Conservation (phyloP, 768 basidiomycete species). For the Krasilnikovozyma curviuscula region DNA sequence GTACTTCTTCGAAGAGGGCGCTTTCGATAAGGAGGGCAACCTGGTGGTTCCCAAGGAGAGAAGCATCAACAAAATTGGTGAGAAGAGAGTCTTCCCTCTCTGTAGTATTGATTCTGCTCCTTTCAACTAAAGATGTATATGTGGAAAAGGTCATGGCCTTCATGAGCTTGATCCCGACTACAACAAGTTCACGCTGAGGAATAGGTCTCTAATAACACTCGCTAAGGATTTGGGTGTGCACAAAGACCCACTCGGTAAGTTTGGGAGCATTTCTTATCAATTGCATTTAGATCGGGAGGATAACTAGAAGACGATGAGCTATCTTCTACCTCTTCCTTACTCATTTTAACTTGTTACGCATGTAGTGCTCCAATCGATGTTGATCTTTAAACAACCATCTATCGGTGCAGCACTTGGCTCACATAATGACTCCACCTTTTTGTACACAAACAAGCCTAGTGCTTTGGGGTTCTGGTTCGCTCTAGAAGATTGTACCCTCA, state of each 20-base stretch:
- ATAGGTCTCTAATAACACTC: conserved; percentile 45
- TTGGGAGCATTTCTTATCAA: background rate
- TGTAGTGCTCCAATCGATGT: conserved; percentile 77
- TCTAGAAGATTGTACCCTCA: conserved; percentile 58
- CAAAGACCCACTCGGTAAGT: conserved; percentile 49
- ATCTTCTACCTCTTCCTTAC: background rate
- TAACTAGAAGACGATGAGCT: background rate
- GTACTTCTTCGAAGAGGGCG: conserved; percentile 83
- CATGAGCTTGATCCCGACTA: conserved; percentile 73
- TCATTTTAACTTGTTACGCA: background rate
- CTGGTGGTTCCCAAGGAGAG: conserved; percentile 28
- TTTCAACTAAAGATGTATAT: background rate
- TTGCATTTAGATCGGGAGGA: background rate
- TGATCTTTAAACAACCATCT: conserved; percentile 75
- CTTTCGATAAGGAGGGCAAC: conserved; percentile 36
- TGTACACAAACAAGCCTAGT: conserved; percentile 81
- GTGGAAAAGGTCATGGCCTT: conserved; percentile 32
- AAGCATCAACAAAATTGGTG: conserved; percentile 89
- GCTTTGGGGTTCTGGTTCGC: conserved; percentile 97
- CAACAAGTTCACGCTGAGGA: conserved; percentile 58
- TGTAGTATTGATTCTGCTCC: background rate
- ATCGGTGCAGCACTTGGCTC: conserved; percentile 42
- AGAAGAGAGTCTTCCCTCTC: conserved; percentile 32
- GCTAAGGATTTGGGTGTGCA: conserved; percentile 67
- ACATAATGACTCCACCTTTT: conserved; percentile 63